Base-by-base conservation (phyloP, 805 yeast genomes). In the Yamadazyma ubonensis region DNA sequence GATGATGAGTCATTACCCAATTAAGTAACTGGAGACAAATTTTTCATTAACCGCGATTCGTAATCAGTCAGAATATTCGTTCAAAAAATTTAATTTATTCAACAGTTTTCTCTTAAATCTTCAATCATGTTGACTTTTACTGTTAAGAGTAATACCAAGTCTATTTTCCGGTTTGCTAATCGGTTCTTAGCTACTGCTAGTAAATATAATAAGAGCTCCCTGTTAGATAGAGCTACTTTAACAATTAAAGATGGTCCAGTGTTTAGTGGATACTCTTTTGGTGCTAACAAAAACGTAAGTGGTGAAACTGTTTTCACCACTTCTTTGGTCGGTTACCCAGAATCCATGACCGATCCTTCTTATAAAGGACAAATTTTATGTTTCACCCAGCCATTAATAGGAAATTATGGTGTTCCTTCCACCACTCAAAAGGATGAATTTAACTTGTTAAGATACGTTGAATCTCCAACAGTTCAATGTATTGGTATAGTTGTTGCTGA, bases 291-390 rank as follows among this genome's bases (percentile, higher is more conserved):
- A 50, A 87, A 90, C 48, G 79, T 88, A 46, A 82, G 95, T 44
- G 99, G 99, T 48, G 99, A 93, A 66, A 96, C 96, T 21, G 99
- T 95, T 32, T 93, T 93, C 72, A 88, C 97, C 34, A 95, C 99
- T 23, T 93, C 97, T 6, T 75, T 95, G 63, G 99, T 93, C 9
- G 99, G 99, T 14, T 93, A 93, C 66, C 98, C 99, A 12, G 99
- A 93, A 65, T 86, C 96, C 6, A 89, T 93, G 95, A 93, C 99
- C 16, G 99, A 93, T 65, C 99, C 99, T 27, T 89, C 97, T 5
- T 93, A 93, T 65, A 83, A 81, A 54, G 99, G 99, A 37, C 99
- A 93, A 71, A 93, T 93, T 52, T 78, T 93, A 51, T 95, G 93
- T 45, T 87, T 93, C 69, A 93, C 99, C 6, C 97, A 89, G 66